phyloP scores from a whole-genome alignment of 2,329 filamentous ascomycete genomes.

The Diaporthe destruens region DNA sequence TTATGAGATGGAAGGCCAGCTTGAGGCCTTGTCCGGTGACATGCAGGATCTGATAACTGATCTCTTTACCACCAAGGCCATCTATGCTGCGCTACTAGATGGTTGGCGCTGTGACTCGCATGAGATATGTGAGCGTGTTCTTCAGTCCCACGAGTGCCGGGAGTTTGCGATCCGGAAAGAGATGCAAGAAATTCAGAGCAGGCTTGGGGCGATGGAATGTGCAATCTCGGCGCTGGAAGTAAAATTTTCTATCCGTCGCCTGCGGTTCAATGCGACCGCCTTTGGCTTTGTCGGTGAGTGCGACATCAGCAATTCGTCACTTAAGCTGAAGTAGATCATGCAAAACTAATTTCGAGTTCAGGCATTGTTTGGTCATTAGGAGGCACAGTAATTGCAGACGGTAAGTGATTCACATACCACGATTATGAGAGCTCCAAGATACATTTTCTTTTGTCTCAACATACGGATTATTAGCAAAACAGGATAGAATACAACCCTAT shows the following conservation, averaged over 20 bases:
- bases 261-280: background rate
- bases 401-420: background rate
- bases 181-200: background rate
- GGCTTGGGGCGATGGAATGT: background rate
- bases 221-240: constrained; percentile 7
- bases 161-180: background rate
- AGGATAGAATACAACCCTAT: too few species aligned
- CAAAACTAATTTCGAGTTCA: background rate
- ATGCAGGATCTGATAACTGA: background rate
- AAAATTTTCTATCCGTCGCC: background rate
- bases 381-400: background rate
- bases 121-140: background rate
- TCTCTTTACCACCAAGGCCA: background rate
- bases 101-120: background rate
- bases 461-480: too few species aligned
- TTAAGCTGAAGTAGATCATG: background rate
- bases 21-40: background rate
- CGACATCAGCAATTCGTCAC: background rate
- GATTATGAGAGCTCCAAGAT: too few species aligned
- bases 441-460: too few species aligned
- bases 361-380: background rate
- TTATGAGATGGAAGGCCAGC: background rate
- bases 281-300: background rate
- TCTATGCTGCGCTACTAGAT: background rate
- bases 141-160: background rate